Evolutionary conservation across 129 eudicot genomes (phyloP).

Genomic region (Escallonia rubra): DNA sequence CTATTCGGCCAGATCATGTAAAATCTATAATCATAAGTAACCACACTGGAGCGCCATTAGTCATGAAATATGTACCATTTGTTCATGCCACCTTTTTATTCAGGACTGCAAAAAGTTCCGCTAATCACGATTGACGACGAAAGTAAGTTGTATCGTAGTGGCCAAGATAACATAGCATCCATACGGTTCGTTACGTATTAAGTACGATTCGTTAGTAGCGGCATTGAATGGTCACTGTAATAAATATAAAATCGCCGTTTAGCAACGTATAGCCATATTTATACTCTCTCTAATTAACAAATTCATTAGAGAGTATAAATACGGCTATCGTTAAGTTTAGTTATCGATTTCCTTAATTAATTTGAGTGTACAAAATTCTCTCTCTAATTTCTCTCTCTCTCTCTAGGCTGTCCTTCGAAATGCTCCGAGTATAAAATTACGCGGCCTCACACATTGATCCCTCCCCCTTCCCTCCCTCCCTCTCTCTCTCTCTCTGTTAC

Average conservation of each 20-base stretch:
- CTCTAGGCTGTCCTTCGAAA: conserved; percentile 29
- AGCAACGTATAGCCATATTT: not conserved
- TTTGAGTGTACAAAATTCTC: too few species aligned
- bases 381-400: not conserved
- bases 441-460: conserved; percentile 43
- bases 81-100: too few species aligned
- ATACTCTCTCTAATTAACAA: too few species aligned
- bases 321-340: not conserved
- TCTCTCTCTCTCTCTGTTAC: conserved; percentile 22
- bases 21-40: too few species aligned
- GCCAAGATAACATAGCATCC: not conserved
- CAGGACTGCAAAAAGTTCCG: too few species aligned
- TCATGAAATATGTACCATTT: too few species aligned
- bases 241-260: not conserved
- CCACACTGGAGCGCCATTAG: too few species aligned
- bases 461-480: conserved; percentile 12
- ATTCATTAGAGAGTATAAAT: too few species aligned
- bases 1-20: not conserved
- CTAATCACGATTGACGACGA: too few species aligned
- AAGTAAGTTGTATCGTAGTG: too few species aligned
- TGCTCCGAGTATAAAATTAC: conserved; percentile 66
- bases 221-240: not conserved
- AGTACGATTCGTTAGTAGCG: not conserved
- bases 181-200: not conserved
- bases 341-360: too few species aligned